These are phyloP conservation scores for Pseudoscleropodium purum DNA, from an alignment of 225 moss, liverwort and hornwort species.

Conservation along the genomic window DNA sequence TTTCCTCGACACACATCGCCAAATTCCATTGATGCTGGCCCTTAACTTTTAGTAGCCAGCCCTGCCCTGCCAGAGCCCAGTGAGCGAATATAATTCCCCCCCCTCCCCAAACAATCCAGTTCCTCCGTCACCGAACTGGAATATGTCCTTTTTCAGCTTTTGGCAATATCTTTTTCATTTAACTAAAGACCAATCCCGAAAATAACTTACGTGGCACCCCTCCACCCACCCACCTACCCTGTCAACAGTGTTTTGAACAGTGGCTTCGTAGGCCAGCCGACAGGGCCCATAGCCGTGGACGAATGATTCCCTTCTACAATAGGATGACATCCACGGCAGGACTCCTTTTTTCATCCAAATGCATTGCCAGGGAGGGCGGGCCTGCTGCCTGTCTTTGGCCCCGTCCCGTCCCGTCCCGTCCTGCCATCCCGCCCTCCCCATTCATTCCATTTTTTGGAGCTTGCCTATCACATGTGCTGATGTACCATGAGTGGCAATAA, in stretches of 20 bases:
- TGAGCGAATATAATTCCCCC: too few relatives aligned
- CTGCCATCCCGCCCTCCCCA: neutral
- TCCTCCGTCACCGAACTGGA: too few relatives aligned
- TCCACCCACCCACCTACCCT: neutral
- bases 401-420: neutral
- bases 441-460: neutral
- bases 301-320: neutral
- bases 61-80: too few relatives aligned
- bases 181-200: neutral
- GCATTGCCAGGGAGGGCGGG: neutral
- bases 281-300: neutral
- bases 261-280: neutral
- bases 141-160: neutral
- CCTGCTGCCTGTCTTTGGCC: neutral
- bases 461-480: neutral
- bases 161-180: too few relatives aligned
- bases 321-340: too few relatives aligned
- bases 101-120: too few relatives aligned
- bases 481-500: neutral
- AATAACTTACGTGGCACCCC: neutral
- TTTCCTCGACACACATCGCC: too few relatives aligned
- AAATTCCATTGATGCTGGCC: too few relatives aligned
- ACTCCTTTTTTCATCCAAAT: neutral
- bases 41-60: too few relatives aligned
- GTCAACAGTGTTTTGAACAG: accelerated